A percentile compares a stretch with the other conserved stretches of the same genome.
Evolutionary conservation across 495 filamentous ascomycete species (phyloP).

Genomic region (Bryoglossum gracile): DNA sequence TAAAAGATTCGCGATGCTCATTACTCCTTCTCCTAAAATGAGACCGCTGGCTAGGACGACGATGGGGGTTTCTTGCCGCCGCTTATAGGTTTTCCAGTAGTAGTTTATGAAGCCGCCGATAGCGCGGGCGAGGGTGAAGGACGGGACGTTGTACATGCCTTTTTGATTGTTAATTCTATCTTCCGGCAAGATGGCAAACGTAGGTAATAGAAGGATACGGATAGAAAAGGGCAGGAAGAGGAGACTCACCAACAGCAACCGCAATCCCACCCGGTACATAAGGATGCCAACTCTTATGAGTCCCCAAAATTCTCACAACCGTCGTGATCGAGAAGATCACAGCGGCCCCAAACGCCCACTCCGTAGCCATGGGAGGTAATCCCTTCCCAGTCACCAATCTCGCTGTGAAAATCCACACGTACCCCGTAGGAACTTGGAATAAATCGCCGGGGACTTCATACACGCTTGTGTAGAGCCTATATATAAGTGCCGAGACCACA

Average conservation of each 20-base stretch:
- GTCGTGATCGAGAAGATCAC: slow-evolving; percentile 64
- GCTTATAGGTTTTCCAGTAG: slow-evolving; percentile 59
- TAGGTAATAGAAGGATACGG: too few species aligned
- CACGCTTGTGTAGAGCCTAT: slow-evolving; percentile 83
- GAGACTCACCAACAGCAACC: slow-evolving; percentile 67
- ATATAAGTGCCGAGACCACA: slow-evolving; percentile 77
- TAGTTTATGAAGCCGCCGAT: slow-evolving; percentile 79
- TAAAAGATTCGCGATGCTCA: slow-evolving; percentile 85
- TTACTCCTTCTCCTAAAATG: slow-evolving; percentile 87
- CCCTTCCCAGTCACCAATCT: slow-evolving; percentile 90
- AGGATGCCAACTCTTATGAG: slow-evolving; percentile 43
- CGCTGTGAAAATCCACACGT: slow-evolving; percentile 96
- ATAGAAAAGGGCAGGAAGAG: not conserved
- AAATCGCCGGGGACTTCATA: slow-evolving; percentile 80
- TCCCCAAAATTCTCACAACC: slow-evolving; percentile 50
- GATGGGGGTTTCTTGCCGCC: slow-evolving; percentile 49
- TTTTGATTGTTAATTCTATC: slow-evolving; percentile 22
- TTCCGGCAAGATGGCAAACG: not conserved
- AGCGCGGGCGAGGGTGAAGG: slow-evolving; percentile 85
- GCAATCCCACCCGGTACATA: slow-evolving; percentile 89
- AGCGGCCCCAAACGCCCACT: slow-evolving; percentile 66
- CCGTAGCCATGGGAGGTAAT: slow-evolving; percentile 70
- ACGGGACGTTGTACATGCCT: slow-evolving; percentile 97
- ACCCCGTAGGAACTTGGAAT: slow-evolving; percentile 90
- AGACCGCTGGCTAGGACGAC: slow-evolving; percentile 59